Conservation (phyloP, 345 rosid species). For the Sonneratia alba region DNA sequence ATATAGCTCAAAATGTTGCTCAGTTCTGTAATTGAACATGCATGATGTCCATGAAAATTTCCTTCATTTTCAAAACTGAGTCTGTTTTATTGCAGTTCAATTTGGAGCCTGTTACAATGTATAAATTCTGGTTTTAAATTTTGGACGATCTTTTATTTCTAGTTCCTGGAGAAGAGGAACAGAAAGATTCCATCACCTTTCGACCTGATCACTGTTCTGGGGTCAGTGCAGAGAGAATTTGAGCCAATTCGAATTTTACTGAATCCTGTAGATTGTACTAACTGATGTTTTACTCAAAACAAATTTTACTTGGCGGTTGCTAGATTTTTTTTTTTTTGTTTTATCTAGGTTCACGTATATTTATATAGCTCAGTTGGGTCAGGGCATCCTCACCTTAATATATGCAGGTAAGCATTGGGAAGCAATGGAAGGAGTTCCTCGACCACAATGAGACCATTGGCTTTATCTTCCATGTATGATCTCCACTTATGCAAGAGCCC, state of each 20-base stretch:
- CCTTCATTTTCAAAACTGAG: too few species aligned
- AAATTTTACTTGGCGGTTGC: too few species aligned
- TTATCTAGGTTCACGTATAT: too few species aligned
- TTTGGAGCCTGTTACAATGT: too few species aligned
- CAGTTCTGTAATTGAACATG: neutral
- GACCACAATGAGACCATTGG: conserved; percentile 64
- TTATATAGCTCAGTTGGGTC: too few species aligned
- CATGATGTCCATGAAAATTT: neutral
- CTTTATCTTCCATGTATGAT: conserved; percentile 70
- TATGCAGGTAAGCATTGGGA: conserved; percentile 68
- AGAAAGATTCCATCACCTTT: too few species aligned
- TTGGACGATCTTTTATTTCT: too few species aligned
- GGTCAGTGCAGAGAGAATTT: neutral
- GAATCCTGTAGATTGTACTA: neutral
- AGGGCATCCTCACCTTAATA: too few species aligned
- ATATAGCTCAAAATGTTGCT: neutral
- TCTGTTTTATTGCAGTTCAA: too few species aligned
- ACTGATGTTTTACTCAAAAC: neutral
- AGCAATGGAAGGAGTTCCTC: conserved; percentile 80
- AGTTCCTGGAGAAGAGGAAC: too few species aligned
- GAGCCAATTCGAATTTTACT: neutral
- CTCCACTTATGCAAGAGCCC: neutral
- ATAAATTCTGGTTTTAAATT: too few species aligned
- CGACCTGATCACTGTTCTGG: neutral
- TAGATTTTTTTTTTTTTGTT: neutral